Percentiles rank a stretch among this genome's conserved stretches.
Evolutionary conservation across 441 rosid genomes (phyloP).

Genomic region (Hura crepitans): DNA sequence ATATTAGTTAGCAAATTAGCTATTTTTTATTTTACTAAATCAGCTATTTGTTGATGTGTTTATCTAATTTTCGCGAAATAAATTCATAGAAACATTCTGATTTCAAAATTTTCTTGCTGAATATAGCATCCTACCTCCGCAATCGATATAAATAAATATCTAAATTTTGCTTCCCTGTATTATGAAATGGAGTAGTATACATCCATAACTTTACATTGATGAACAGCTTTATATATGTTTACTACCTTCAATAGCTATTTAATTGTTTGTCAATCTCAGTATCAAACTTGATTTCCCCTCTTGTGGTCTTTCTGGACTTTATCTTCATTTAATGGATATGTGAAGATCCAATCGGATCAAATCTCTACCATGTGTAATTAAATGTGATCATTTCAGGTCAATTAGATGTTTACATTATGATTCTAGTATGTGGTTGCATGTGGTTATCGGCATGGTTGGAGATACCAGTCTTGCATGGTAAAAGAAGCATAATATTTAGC

Average conservation of each 20-base stretch:
- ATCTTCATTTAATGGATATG: not conserved
- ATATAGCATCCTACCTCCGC: not conserved
- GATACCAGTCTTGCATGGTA: not conserved
- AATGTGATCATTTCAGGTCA: constrained; percentile 3
- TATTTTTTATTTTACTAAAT: not conserved
- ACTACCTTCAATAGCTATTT: not conserved
- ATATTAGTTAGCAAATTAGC: not conserved
- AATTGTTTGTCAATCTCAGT: not conserved
- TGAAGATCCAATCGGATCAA: not conserved
- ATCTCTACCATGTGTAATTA: not conserved
- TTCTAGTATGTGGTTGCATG: not conserved
- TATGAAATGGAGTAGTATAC: not conserved
- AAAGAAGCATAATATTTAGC: not conserved
- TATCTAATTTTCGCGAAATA: not conserved
- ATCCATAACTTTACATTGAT: not conserved
- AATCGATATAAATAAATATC: too few relatives aligned
- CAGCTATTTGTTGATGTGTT: not conserved
- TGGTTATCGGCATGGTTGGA: not conserved
- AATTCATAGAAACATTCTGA: not conserved
- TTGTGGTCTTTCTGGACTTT: not conserved
- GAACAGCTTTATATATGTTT: not conserved
- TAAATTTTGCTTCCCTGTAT: not conserved
- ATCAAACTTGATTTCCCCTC: not conserved
- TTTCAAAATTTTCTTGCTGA: constrained; percentile 5
- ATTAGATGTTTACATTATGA: not conserved